Evolutionary conservation across 352 stramenopile species (phyloP).

Genomic region (Pythium aquatile): DNA sequence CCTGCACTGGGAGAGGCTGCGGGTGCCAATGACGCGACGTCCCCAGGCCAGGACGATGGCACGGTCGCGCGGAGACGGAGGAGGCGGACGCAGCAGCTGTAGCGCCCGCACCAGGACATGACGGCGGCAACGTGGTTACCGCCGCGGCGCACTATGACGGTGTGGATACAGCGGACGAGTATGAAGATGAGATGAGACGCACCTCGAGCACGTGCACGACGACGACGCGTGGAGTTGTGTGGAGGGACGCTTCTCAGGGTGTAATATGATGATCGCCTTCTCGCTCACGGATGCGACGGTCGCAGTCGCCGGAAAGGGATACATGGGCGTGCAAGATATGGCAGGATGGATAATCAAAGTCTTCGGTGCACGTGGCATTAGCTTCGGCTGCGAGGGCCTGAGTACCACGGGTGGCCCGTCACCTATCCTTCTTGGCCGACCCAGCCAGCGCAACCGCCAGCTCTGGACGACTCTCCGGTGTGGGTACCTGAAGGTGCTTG

Average conservation of each 20-base stretch:
- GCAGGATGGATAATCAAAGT: slow-evolving; percentile 6
- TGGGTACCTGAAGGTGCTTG: background rate
- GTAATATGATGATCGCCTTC: slow-evolving; percentile 5
- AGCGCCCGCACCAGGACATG: background rate
- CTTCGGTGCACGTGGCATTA: background rate
- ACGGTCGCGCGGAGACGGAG: too few relatives aligned
- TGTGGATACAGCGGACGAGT: background rate
- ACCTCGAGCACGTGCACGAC: background rate
- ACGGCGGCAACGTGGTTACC: background rate
- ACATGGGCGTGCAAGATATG: slow-evolving; percentile 7
- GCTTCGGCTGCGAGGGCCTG: slow-evolving; percentile 2
- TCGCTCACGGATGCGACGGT: slow-evolving; percentile 1
- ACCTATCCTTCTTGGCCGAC: background rate
- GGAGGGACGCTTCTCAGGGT: background rate
- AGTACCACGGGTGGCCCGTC: background rate
- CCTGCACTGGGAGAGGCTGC: too few relatives aligned
- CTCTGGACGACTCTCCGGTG: background rate
- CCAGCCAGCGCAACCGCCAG: background rate
- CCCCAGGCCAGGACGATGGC: too few relatives aligned
- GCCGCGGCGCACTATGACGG: too few relatives aligned
- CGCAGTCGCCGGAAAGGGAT: background rate
- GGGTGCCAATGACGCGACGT: too few relatives aligned
- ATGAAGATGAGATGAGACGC: background rate
- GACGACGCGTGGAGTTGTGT: background rate
- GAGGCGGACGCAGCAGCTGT: background rate